A percentile compares a stretch with the other conserved stretches of the same genome.
Conservation (phyloP, 225 moss, liverwort and hornwort genomes). For the Bryoerythrophyllum caledonicum region DNA sequence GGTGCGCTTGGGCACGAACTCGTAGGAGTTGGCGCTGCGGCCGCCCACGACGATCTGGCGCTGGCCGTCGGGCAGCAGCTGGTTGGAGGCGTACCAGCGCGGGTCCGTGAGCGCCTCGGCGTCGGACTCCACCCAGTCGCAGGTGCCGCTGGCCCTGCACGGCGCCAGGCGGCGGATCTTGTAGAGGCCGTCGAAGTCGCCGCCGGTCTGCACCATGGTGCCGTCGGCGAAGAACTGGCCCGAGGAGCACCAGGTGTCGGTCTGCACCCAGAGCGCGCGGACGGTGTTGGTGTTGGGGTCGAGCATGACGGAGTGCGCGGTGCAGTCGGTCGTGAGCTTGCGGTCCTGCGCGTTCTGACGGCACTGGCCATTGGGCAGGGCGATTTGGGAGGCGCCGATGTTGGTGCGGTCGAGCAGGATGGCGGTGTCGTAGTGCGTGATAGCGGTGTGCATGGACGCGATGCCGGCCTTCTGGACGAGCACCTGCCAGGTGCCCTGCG, state of each 20-base stretch:
- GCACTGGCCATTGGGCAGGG: constrained; percentile 20
- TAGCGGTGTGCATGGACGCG: constrained; percentile 35
- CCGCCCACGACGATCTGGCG: constrained; percentile 25
- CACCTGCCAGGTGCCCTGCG: constrained; percentile 24
- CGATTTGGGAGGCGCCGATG: constrained; percentile 23
- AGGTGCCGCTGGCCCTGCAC: constrained; percentile 19
- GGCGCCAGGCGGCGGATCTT: constrained; percentile 28
- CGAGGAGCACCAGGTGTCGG: constrained; percentile 35
- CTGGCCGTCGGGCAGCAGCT: constrained; percentile 22
- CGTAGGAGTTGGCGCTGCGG: background rate
- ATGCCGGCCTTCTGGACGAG: constrained; percentile 20
- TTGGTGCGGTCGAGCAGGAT: constrained; percentile 34
- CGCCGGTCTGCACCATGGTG: constrained; percentile 37
- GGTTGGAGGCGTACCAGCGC: constrained; percentile 29
- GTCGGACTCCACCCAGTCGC: constrained; percentile 32
- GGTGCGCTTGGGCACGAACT: constrained; percentile 23
- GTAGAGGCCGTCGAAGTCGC: constrained; percentile 20
- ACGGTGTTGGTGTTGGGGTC: constrained; percentile 4
- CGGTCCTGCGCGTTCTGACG: constrained; percentile 17
- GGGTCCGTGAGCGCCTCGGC: background rate
- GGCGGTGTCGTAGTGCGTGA: constrained; percentile 28
- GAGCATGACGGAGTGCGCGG: constrained; percentile 38
- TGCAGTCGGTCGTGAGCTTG: constrained; percentile 24
- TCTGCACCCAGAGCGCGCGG: background rate
- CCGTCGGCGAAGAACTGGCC: constrained; percentile 32